Evolutionary conservation across 1,284 basidiomycete species (phyloP).

Genomic region (Microbotryomycetes sp.): DNA sequence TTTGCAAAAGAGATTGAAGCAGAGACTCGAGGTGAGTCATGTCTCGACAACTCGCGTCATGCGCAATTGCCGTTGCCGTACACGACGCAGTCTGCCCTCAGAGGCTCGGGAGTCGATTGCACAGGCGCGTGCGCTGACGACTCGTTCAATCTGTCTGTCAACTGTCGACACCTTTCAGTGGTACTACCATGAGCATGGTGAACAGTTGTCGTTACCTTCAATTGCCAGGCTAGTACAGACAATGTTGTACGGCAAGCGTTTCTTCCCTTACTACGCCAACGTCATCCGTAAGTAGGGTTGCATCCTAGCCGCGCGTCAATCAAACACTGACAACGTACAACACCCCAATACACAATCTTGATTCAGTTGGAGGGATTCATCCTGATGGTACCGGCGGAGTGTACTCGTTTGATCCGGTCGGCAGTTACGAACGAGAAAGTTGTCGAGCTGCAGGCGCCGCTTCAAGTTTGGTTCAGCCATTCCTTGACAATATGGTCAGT

Average conservation of each 20-base stretch:
- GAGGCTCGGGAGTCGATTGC: background rate
- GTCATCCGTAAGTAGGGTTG: slow-evolving; percentile 69
- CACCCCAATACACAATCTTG: background rate
- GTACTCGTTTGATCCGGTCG: slow-evolving; percentile 94
- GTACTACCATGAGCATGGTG: slow-evolving; percentile 89
- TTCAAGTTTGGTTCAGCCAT: slow-evolving; percentile 82
- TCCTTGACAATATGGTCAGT: slow-evolving; percentile 86
- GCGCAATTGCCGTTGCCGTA: slow-evolving; percentile 33
- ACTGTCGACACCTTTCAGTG: too few species aligned
- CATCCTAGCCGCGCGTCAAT: background rate
- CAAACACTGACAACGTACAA: background rate
- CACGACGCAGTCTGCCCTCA: background rate
- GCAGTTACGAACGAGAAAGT: slow-evolving; percentile 88
- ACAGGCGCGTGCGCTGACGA: slow-evolving; percentile 2
- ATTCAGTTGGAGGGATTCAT: slow-evolving; percentile 37
- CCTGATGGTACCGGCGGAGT: slow-evolving; percentile 77
- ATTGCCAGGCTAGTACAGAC: slow-evolving; percentile 92
- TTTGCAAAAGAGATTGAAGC: slow-evolving; percentile 90
- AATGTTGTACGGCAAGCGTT: slow-evolving; percentile 86
- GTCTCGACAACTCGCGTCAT: background rate
- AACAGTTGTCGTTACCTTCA: slow-evolving; percentile 83
- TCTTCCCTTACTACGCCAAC: slow-evolving; percentile 95
- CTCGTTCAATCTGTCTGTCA: slow-evolving; percentile 8
- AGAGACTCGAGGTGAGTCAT: slow-evolving; percentile 70
- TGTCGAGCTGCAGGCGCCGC: slow-evolving; percentile 91